Evolutionary conservation across 257 asterid species (phyloP).

Genomic region (Paulownia fortunei): DNA sequence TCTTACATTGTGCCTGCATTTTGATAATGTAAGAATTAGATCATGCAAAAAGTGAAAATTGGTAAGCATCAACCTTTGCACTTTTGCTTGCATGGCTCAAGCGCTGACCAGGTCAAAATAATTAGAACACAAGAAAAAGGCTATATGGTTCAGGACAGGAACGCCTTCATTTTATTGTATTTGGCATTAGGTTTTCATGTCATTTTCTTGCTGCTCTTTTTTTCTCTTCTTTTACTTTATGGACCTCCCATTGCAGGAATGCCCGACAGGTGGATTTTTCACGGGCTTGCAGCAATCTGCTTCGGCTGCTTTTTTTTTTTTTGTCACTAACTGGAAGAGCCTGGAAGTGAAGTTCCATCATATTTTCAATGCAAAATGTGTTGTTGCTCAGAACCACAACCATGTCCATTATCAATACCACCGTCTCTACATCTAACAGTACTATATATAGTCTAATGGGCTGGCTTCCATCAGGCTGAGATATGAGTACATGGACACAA

Average conservation of each 20-base stretch:
- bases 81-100: neutral
- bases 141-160: neutral
- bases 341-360: neutral
- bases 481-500: neutral
- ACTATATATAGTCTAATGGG: neutral
- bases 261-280: neutral
- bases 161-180: neutral
- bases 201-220: constrained; percentile 1
- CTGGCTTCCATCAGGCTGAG: neutral
- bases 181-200: neutral
- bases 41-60: neutral
- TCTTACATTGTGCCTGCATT: neutral
- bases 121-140: neutral
- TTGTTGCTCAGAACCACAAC: neutral
- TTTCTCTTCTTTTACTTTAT: neutral
- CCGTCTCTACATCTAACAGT: neutral
- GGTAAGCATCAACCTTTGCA: neutral
- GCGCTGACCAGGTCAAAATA: neutral
- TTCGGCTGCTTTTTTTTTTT: neutral
- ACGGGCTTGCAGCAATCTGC: neutral
- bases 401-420: neutral
- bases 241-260: constrained; percentile 7
- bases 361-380: neutral
- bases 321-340: neutral
- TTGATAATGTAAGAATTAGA: neutral